A percentile compares a stretch with the other conserved stretches of the same genome.
Conservation (phyloP, 192 early-diverging fungal genomes). For the Geranomyces michiganensis region DNA sequence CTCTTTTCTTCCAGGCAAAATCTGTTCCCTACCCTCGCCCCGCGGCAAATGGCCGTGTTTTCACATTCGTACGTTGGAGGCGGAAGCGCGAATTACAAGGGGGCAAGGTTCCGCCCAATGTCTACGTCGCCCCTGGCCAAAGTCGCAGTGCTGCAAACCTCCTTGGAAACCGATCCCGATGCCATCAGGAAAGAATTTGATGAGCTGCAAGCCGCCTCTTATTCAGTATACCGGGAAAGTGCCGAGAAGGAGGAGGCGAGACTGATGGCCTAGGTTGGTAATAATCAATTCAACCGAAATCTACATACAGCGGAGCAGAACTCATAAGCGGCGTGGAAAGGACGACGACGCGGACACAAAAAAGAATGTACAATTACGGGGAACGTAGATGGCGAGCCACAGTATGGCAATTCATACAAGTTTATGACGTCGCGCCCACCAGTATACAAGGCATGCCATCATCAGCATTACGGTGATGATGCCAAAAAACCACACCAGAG, state of each 20-base stretch:
- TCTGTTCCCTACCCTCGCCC: background rate
- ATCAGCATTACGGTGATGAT: slow-evolving; percentile 42
- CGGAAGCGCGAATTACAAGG: background rate
- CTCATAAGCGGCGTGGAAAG: too few relatives aligned
- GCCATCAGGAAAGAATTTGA: slow-evolving; percentile 4
- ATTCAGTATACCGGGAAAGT: background rate
- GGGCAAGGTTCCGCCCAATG: too few relatives aligned
- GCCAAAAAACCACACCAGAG: slow-evolving; percentile 47
- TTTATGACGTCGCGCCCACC: slow-evolving; percentile 24
- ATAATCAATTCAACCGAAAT: too few relatives aligned
- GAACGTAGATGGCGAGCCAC: too few relatives aligned
- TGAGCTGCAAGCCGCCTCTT: background rate
- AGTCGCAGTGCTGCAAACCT: background rate
- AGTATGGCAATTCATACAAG: slow-evolving; percentile 13
- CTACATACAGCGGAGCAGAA: too few relatives aligned
- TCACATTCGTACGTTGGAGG: background rate
- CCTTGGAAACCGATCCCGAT: background rate
- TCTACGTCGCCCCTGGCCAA: background rate
- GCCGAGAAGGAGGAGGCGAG: background rate
- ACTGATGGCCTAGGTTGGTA: background rate
- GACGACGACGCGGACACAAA: too few relatives aligned
- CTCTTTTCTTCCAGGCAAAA: background rate
- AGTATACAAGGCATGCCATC: slow-evolving; percentile 31
- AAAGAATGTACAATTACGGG: too few relatives aligned
- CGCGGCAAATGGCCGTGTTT: background rate